Conservation (phyloP, 108 stramenopile species). For the Nitzschia sp. region DNA sequence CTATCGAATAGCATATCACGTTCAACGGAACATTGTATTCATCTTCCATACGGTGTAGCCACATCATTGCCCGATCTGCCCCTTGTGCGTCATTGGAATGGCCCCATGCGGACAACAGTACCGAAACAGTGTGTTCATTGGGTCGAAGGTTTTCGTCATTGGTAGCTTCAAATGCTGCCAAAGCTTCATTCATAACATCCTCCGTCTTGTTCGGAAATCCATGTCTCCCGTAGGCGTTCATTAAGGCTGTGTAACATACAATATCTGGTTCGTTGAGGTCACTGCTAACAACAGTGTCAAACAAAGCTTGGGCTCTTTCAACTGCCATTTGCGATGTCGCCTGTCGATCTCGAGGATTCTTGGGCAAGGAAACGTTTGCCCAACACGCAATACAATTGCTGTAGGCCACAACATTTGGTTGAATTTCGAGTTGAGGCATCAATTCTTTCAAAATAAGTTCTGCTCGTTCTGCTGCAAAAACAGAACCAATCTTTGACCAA, state of each 20-base stretch:
- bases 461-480: slow-evolving; percentile 35
- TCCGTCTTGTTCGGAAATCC: slow-evolving; percentile 17
- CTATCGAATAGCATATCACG: slow-evolving; percentile 52
- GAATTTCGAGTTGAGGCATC: slow-evolving; percentile 39
- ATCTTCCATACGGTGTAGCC: slow-evolving; percentile 48
- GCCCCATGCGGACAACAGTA: slow-evolving; percentile 59
- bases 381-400: slow-evolving; percentile 44
- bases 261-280: slow-evolving; percentile 40
- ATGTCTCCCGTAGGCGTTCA: slow-evolving; percentile 31
- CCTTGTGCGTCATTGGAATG: slow-evolving; percentile 6
- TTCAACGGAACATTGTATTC: slow-evolving; percentile 52
- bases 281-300: slow-evolving; percentile 23
- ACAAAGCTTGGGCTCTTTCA: slow-evolving; percentile 36
- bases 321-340: slow-evolving; percentile 7
- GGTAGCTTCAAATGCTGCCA: slow-evolving; percentile 1
- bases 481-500: slow-evolving; percentile 53
- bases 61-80: slow-evolving; percentile 21
- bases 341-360: slow-evolving; percentile 1
- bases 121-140: slow-evolving; percentile 45
- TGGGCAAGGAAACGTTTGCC: slow-evolving; percentile 26
- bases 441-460: slow-evolving; percentile 41
- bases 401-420: slow-evolving; percentile 53
- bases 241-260: slow-evolving; percentile 45
- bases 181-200: slow-evolving; percentile 12
- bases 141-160: slow-evolving; percentile 14